Evolutionary conservation across 2,329 filamentous ascomycete species (phyloP), one percentile per base, ranked within the genome.

Genomic region (Diplodia seriata): DNA sequence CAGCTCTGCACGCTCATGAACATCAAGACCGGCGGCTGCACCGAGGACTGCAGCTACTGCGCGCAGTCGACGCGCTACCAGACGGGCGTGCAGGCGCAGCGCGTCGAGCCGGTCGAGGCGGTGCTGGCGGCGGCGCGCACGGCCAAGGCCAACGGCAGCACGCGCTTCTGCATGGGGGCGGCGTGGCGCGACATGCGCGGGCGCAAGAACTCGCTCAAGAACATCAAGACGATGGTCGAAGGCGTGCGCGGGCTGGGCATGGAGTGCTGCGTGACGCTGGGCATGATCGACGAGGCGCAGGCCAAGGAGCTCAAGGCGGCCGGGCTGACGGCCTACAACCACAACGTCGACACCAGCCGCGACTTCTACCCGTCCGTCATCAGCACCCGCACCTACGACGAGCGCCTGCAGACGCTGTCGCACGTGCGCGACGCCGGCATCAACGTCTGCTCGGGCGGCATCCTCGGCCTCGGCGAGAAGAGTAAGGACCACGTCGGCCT

Each of bases 1-100:
- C 93, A 97, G 80, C 90, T 97, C 80, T 97, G 93, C 83, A 97
- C 93, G 0, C 85, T 97, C 68, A 96, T 97, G 91, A 97, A 96
- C 84, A 97, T 97, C 84, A 97, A 97, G 78, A 96, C 92, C 9
- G 93, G 93, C 66, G 93, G 93, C 57, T 97, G 93, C 81, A 93
- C 88, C 73, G 93, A 97, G 79, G 93, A 97, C 80, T 97, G 93
- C 82, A 92, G 90, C 29, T 97, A 97, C 86, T 97, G 93, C 79
- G 91, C 93, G 2, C 93, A 97, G 80, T 94, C 93, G 4, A 93
- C 91, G 6, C 90, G 91, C 31, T 90, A 97, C 85, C 80, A 84
- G 72, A 89, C 93, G 4, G 92, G 92, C 8, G 85, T 97, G 38
- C 87, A 92, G 76, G 91, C 93, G 12, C 91, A 90, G 70, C 91